These are phyloP conservation scores for Euptelea pleiosperma DNA, from an alignment of 164 flowering plant genomes.

Conservation along the genomic window DNA sequence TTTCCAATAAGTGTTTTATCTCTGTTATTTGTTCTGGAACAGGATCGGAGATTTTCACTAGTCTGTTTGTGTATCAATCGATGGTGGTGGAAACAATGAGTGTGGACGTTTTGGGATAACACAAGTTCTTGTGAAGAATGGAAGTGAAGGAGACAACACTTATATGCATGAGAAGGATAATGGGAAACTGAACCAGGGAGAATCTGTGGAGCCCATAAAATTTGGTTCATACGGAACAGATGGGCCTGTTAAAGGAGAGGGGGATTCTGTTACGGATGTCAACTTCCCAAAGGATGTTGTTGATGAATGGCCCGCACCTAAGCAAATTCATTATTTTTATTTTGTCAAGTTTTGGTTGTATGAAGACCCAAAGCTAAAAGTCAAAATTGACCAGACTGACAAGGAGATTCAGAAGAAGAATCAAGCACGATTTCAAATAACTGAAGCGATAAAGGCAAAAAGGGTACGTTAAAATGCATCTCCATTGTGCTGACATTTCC, in stretches of 20 bases:
- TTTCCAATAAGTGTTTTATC: neutral
- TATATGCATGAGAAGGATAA: conserved; percentile 31
- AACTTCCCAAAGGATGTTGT: conserved; percentile 68
- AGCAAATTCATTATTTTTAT: conserved; percentile 58
- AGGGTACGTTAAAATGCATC: conserved; percentile 43
- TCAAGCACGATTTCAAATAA: conserved; percentile 49
- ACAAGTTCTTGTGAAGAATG: conserved; percentile 37
- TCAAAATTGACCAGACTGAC: conserved; percentile 62
- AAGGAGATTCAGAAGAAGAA: conserved; percentile 59
- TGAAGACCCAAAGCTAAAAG: conserved; percentile 75
- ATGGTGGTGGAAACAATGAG: conserved; percentile 40
- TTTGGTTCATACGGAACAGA: conserved; percentile 62
- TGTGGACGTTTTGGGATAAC: conserved; percentile 55
- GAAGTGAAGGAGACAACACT: conserved; percentile 20
- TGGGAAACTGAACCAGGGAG: conserved; percentile 39
- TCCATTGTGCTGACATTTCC: neutral
- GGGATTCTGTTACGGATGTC: conserved; percentile 24
- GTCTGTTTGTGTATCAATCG: conserved; percentile 6
- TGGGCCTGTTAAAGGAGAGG: conserved; percentile 44
- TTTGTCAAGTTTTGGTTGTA: conserved; percentile 49
- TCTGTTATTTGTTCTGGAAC: neutral
- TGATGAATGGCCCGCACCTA: conserved; percentile 84
- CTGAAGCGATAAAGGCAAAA: conserved; percentile 56
- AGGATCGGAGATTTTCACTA: conserved; percentile 8
- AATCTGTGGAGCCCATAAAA: conserved; percentile 40